Base-by-base conservation (phyloP, 306 rosid genomes). In the Ammopiptanthus mongolicus region DNA sequence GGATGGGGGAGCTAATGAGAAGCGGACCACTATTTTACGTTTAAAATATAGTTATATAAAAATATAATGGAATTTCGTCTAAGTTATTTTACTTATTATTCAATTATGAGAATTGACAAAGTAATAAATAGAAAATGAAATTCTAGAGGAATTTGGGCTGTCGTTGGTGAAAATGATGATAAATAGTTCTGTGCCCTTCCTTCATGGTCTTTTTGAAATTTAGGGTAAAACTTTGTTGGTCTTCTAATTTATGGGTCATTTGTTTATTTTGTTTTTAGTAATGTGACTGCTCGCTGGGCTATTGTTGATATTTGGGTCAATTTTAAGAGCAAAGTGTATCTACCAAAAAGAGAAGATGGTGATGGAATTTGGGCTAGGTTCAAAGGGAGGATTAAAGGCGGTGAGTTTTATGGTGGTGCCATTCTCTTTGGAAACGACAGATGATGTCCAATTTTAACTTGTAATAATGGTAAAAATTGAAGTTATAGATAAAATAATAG, bases 211-310 rank as follows among this genome's bases (percentile, higher is more conserved):
- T 39, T 47, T 42, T 65, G 57, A 2, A 14, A 47, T 67, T 69
- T 68, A 56, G 69, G 75, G 62, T 58, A 57, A 46, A 6, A 44
- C 13, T 5, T 46, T 57, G 8, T 33, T 77, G 29, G 29, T 67
- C 68, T 44, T 56, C 8, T 28, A 13, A 44, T 65, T 76, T 41
- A 65, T 76, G 80, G 74, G 66, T 29, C 48, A 37, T 12, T 52
- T 28, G 37, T 21, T 39, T 53, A 34, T 5, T 10, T 25, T 28
- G 8, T 13, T 39, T 21, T 42, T 11, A 4, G 5, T 12, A 6
- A 41, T 19, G 36, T 8, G 2, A 3, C 28, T 25, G 34, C 48
- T 39, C 21, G 13, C 1, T 65, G 71, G 71, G 55, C 36, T 12
- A 2, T 21, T 64, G 13, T 12, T 19, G 28, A 33, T 39, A 41